Evolutionary conservation across 768 basidiomycete genomes (phyloP).

Genomic region (Fomitopsis serialis): DNA sequence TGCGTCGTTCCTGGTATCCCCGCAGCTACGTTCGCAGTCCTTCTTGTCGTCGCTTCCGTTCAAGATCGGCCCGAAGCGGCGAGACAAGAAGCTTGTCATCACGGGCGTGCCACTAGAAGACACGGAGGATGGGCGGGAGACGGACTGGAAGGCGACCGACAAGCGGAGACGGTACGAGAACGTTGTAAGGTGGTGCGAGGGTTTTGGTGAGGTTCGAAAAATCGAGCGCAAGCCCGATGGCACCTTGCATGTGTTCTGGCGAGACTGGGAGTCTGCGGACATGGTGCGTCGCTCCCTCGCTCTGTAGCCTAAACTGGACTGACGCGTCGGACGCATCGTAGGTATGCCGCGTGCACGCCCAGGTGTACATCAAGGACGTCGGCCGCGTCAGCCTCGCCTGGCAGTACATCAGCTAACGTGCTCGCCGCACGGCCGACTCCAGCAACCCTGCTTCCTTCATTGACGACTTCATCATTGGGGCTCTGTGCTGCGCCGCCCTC

Average conservation of each 20-base stretch:
- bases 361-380: constrained; percentile 23
- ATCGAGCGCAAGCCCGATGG: constrained; percentile 20
- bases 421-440: neutral
- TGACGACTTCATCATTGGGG: neutral
- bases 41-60: constrained; percentile 17
- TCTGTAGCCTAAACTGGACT: neutral
- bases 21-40: constrained; percentile 12
- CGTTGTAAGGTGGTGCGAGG: constrained; percentile 20
- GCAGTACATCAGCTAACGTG: constrained; percentile 17
- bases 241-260: constrained; percentile 23
- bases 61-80: constrained; percentile 10
- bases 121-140: constrained; percentile 3
- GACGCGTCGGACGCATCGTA: neutral
- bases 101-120: constrained; percentile 7
- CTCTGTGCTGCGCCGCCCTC: too few relatives aligned
- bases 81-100: constrained; percentile 23
- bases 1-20: constrained; percentile 19
- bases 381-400: constrained; percentile 22
- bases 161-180: constrained; percentile 14
- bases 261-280: constrained; percentile 22
- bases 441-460: neutral
- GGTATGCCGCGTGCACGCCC: constrained; percentile 23
- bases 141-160: constrained; percentile 7
- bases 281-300: constrained; percentile 12
- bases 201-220: constrained; percentile 19